A percentile compares a stretch with the other conserved stretches of the same genome.
Conservation (phyloP, 2,329 filamentous ascomycete species). For the Cladorrhinum sp. region DNA sequence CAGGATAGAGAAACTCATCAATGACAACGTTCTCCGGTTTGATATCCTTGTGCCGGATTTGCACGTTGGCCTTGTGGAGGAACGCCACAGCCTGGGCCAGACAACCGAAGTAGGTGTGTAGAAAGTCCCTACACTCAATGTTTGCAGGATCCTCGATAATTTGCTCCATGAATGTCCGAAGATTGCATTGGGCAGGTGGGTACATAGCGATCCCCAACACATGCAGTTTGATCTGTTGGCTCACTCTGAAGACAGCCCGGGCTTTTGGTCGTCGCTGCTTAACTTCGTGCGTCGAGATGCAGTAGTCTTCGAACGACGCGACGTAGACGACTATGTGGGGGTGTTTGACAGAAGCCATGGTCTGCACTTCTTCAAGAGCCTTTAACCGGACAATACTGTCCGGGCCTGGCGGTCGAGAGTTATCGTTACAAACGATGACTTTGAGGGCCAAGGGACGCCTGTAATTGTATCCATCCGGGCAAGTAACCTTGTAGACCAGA, state of each 20-base stretch:
- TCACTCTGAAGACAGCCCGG: constrained; percentile 11
- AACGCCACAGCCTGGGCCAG: constrained; percentile 28
- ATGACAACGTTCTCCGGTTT: constrained; percentile 32
- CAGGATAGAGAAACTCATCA: constrained; percentile 28
- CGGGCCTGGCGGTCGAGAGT: constrained; percentile 21
- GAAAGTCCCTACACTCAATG: constrained; percentile 16
- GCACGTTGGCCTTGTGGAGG: constrained; percentile 21
- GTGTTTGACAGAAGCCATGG: constrained; percentile 24
- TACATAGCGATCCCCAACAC: constrained; percentile 30
- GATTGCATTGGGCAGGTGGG: constrained; percentile 26
- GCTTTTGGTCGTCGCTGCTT: constrained; percentile 2
- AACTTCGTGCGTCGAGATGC: constrained; percentile 21
- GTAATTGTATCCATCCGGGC: constrained; percentile 21
- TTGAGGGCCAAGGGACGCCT: constrained; percentile 27
- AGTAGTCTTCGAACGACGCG: constrained; percentile 28
- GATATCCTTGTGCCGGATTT: constrained; percentile 31
- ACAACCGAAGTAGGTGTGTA: constrained; percentile 31
- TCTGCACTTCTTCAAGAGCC: constrained; percentile 26
- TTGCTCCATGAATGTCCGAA: constrained; percentile 27
- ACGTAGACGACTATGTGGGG: constrained; percentile 30
- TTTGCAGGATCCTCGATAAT: constrained; percentile 13
- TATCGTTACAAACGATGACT: constrained; percentile 27
- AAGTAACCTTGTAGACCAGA: constrained; percentile 26
- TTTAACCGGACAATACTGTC: constrained; percentile 24
- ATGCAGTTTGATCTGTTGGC: constrained; percentile 26